Percentiles rank a stretch among this genome's conserved stretches.
Conservation (phyloP, 805 yeast species). For the Barnettozyma vustinii region DNA sequence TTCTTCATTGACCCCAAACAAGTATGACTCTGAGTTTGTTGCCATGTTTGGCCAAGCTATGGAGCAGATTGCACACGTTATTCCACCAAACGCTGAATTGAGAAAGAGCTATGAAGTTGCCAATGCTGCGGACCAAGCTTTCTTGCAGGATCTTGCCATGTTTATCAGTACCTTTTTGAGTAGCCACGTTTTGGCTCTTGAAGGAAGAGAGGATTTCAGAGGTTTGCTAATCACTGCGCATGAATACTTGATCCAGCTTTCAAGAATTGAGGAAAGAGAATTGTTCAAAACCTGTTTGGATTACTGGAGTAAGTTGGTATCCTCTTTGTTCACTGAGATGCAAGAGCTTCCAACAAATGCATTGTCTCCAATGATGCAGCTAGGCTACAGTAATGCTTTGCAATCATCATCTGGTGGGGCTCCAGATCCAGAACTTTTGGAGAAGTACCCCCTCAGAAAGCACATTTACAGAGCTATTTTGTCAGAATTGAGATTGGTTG, state of each 20-base stretch:
- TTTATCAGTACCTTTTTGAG: slow-evolving; percentile 80
- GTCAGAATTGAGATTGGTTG: slow-evolving; percentile 82
- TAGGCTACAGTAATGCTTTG: slow-evolving; percentile 37
- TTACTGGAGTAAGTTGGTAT: slow-evolving; percentile 88
- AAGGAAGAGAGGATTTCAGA: slow-evolving; percentile 46
- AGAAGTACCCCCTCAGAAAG: slow-evolving; percentile 78
- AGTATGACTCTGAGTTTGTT: slow-evolving; percentile 53
- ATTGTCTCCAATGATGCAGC: slow-evolving; percentile 70
- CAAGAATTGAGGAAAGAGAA: slow-evolving; percentile 92
- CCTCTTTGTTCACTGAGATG: slow-evolving; percentile 76
- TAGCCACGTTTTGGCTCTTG: slow-evolving; percentile 63
- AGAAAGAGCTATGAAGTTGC: slow-evolving; percentile 69
- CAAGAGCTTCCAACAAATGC: slow-evolving; percentile 72
- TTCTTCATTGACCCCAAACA: slow-evolving; percentile 57
- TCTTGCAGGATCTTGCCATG: slow-evolving; percentile 92
- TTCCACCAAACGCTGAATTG: slow-evolving; percentile 72
- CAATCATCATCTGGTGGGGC: slow-evolving; percentile 65
- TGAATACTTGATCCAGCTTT: slow-evolving; percentile 74
- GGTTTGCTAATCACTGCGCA: slow-evolving; percentile 68
- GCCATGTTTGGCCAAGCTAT: slow-evolving; percentile 67
- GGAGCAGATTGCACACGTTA: slow-evolving; percentile 58
- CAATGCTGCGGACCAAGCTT: slow-evolving; percentile 81
- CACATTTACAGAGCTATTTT: slow-evolving; percentile 76
- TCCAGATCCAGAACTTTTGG: slow-evolving; percentile 72
- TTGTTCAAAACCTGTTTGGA: slow-evolving; percentile 92